phyloP scores from a whole-genome alignment of 1,139 yeast genomes.

The Candida sanyaensis region DNA sequence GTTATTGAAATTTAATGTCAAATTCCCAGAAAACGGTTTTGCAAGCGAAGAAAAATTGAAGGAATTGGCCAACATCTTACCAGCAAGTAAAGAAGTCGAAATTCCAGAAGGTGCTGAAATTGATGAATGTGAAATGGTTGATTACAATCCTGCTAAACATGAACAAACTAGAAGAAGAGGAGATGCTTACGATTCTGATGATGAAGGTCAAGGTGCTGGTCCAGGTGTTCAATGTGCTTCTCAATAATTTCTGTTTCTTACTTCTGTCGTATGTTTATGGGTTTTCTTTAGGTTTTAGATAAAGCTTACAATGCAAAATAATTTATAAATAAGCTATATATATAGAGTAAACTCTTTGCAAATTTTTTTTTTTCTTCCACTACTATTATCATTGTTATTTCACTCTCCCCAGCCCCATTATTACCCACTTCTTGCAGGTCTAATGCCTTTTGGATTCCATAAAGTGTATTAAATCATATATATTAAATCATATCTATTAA shows the following conservation, averaged over 20 bases:
- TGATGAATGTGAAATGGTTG: constrained; percentile 81
- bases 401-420: no score
- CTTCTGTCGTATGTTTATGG: background rate
- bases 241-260: constrained; percentile 45
- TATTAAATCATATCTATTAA: background rate
- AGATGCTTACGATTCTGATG: constrained; percentile 65
- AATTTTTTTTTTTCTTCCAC: background rate
- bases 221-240: constrained; percentile 90
- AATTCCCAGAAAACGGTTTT: constrained; percentile 69
- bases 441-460: no score
- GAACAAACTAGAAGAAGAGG: constrained; percentile 46
- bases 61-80: constrained; percentile 64
- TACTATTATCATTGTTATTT: no score
- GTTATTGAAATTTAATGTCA: constrained; percentile 67
- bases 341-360: background rate
- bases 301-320: constrained; percentile 2
- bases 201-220: constrained; percentile 59
- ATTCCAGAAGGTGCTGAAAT: constrained; percentile 67
- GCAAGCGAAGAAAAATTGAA: constrained; percentile 67
- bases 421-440: no score
- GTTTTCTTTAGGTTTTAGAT: constrained; percentile 1
- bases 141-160: constrained; percentile 64
- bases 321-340: background rate
- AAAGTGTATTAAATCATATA: background rate
- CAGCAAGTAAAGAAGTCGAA: constrained; percentile 55